Conservation (phyloP, 148 eudicot species). For the Dysphania ambrosioides region DNA sequence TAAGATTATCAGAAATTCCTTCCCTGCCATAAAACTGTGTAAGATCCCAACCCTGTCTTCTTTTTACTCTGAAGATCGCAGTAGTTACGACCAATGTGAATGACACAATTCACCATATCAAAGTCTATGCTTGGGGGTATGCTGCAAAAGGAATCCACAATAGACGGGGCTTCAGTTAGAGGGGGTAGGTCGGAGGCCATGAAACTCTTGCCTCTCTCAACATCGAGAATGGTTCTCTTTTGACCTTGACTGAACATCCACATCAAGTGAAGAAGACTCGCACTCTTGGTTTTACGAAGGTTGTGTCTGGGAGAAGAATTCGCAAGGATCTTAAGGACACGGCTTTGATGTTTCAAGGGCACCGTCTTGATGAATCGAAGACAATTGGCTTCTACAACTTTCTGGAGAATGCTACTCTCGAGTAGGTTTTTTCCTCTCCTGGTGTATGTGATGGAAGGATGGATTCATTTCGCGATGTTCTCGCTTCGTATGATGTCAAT, state of each 20-base stretch:
- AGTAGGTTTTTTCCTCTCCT: slow-evolving; percentile 13
- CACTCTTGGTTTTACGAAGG: slow-evolving; percentile 28
- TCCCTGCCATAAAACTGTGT: too few relatives aligned
- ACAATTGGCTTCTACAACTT: slow-evolving; percentile 28
- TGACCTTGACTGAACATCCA: slow-evolving; percentile 32
- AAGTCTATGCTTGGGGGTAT: slow-evolving; percentile 12
- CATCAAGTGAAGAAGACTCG: slow-evolving; percentile 27
- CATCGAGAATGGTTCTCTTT: not conserved
- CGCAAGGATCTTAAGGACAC: not conserved
- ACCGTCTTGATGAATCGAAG: slow-evolving; percentile 21
- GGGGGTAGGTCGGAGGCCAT: too few relatives aligned
- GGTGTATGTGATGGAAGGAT: slow-evolving; percentile 25
- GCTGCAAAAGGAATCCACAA: slow-evolving; percentile 14
- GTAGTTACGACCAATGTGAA: not conserved
- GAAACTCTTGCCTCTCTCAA: slow-evolving; percentile 22
- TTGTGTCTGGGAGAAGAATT: slow-evolving; percentile 21
- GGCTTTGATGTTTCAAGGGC: not conserved
- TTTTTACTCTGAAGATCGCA: too few relatives aligned
- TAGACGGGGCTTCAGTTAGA: too few relatives aligned
- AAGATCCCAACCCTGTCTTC: too few relatives aligned
- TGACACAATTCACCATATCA: slow-evolving; percentile 27
- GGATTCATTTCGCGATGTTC: slow-evolving; percentile 5
- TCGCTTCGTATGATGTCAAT: slow-evolving; percentile 10
- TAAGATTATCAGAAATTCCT: too few relatives aligned
- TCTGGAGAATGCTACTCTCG: not conserved